Base-by-base conservation (phyloP, 257 asterid genomes). In the Thymus mandschuricus region DNA sequence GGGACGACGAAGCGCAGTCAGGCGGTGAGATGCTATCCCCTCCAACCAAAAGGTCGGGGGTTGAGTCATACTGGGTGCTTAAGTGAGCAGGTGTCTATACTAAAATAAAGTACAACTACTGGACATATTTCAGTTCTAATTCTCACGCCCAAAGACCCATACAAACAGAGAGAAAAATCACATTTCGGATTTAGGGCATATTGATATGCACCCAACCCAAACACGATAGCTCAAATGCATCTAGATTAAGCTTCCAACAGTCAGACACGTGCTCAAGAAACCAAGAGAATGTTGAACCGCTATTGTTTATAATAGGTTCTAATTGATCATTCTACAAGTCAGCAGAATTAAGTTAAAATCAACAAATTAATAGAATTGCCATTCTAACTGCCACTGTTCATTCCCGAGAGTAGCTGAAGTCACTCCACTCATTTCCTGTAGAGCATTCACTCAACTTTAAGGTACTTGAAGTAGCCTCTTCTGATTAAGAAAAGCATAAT, bases 251-350 rank as follows among this genome's bases (percentile, higher is more conserved):
- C 49, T 27, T 33, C 30, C 46, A 49, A 38, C 6, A 27, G 38
- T 21, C 43, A 48, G 66, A 46, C 28, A 64, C 9, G 30, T 69
- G 52, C 45, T 61, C 35, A 63, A 27, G 79, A 70, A 48, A 64
- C 56, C 21, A 60, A 61, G 56, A 58, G 41, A 60, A 38, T 28
- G 40, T 27, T 41, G 15, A 48, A 27, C 44, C 56, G 41, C 34
- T 11, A 30, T 38, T 27, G 31, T 6, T 8, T 60, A 6, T 67
- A 8, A 2, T 35, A 27, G 38, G 49, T 21, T 52, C 43, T 49
- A 55, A 44, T 40, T 15, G 44, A 46, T 51, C 52, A 15, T 35
- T 52, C 52, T 10, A 10, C 21, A 8, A 50, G 61, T 34, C 2
- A n/a, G 50, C 52, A 34, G 30, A 31, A 6, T 52, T 35, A 3